A percentile compares a stretch with the other conserved stretches of the same genome.
Conservation (phyloP, 257 asterid species). For the Striga asiatica region DNA sequence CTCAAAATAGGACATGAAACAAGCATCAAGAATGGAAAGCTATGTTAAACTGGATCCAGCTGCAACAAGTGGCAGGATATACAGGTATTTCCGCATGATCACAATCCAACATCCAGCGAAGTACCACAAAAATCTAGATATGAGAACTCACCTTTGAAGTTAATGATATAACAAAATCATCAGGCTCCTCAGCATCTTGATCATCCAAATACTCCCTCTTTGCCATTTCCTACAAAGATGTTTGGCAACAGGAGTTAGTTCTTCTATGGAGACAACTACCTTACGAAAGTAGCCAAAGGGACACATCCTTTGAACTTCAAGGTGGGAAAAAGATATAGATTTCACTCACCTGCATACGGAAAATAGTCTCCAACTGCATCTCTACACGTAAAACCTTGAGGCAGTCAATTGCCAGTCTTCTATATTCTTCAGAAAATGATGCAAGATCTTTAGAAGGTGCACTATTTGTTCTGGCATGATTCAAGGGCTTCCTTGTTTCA, state of each 20-base stretch:
- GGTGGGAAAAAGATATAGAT: not conserved
- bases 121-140: conserved; percentile 8
- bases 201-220: conserved; percentile 86
- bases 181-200: conserved; percentile 99
- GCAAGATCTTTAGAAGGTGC: conserved; percentile 57
- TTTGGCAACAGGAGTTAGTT: conserved; percentile 19
- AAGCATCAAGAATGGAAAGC: not conserved
- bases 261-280: conserved; percentile 12
- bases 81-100: conserved; percentile 7
- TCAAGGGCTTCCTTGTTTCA: conserved; percentile 30
- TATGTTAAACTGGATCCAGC: conserved; percentile 2
- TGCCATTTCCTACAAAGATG: conserved; percentile 66
- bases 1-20: not conserved
- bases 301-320: not conserved
- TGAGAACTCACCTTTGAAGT: conserved; percentile 68
- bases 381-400: conserved; percentile 92
- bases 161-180: conserved; percentile 83
- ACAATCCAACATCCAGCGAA: not conserved
- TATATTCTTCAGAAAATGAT: conserved; percentile 88
- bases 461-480: conserved; percentile 58
- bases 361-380: conserved; percentile 94
- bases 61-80: not conserved
- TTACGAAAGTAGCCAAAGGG: conserved; percentile 1
- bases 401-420: conserved; percentile 92
- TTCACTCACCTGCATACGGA: conserved; percentile 79